Conservation (phyloP, 2,329 filamentous ascomycete species). For the Peltaster fructicola region DNA sequence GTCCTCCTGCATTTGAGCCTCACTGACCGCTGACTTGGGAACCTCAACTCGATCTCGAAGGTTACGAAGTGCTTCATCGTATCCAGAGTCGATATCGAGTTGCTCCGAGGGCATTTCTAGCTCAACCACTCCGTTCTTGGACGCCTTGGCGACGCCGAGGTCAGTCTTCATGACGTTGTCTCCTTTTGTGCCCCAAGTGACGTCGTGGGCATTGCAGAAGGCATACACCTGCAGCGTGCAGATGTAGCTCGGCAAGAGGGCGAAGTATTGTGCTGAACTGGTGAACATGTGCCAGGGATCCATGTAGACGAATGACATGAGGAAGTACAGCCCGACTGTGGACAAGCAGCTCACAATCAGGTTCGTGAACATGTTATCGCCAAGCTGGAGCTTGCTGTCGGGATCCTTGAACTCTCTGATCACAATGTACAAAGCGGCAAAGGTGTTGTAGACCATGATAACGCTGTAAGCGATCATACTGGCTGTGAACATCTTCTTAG, state of each 20-base stretch:
- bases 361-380: slow-evolving; percentile 87
- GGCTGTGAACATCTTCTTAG: slow-evolving; percentile 72
- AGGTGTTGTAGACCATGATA: slow-evolving; percentile 93
- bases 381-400: slow-evolving; percentile 42
- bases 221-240: slow-evolving; percentile 96
- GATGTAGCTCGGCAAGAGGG: slow-evolving; percentile 81
- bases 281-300: slow-evolving; percentile 99
- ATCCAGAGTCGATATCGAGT: slow-evolving; percentile 92
- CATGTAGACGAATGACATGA: slow-evolving; percentile 91
- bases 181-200: slow-evolving; percentile 97
- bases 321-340: slow-evolving; percentile 83
- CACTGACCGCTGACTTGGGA: slow-evolving; percentile 39
- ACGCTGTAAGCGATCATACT: slow-evolving; percentile 81
- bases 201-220: slow-evolving; percentile 98
- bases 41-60: slow-evolving; percentile 87
- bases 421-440: slow-evolving; percentile 78
- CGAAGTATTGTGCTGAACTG: slow-evolving; percentile 76
- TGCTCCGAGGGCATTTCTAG: slow-evolving; percentile 97
- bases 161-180: slow-evolving; percentile 92
- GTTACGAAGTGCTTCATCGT: slow-evolving; percentile 92
- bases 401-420: slow-evolving; percentile 44
- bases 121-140: slow-evolving; percentile 60
- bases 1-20: slow-evolving; percentile 84
- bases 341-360: slow-evolving; percentile 78
- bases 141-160: slow-evolving; percentile 65